phyloP scores from a whole-genome alignment of 306 rosid species.

The Fragaria ananassa region DNA sequence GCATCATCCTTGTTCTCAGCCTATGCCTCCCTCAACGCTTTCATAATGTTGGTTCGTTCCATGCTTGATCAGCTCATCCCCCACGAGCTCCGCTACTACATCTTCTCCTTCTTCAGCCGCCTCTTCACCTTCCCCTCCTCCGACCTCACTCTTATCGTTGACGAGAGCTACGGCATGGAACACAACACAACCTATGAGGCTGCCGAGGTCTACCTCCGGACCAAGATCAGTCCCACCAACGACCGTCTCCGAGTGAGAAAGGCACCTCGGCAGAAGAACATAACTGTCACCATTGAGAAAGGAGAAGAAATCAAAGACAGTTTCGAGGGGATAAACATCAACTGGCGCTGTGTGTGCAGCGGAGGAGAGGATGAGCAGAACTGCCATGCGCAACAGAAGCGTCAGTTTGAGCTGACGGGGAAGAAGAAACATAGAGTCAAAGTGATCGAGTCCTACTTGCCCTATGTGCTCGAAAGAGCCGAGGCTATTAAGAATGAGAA shows the following conservation, averaged over 20 bases:
- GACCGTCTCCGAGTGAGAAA: slow-evolving; percentile 26
- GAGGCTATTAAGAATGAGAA: slow-evolving; percentile 7
- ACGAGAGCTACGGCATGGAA: background rate
- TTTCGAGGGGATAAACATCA: slow-evolving; percentile 12
- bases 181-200: slow-evolving; percentile 30
- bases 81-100: slow-evolving; percentile 17
- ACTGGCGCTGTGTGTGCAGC: slow-evolving; percentile 20
- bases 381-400: background rate
- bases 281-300: slow-evolving; percentile 9
- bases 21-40: slow-evolving; percentile 29
- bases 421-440: slow-evolving; percentile 23
- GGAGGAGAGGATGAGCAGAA: background rate
- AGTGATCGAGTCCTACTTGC: slow-evolving; percentile 29
- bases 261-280: slow-evolving; percentile 17
- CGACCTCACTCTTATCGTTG: slow-evolving; percentile 15
- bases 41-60: slow-evolving; percentile 33
- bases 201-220: slow-evolving; percentile 31
- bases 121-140: slow-evolving; percentile 22
- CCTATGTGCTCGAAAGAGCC: slow-evolving; percentile 20
- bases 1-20: slow-evolving; percentile 32
- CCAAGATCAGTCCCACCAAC: slow-evolving; percentile 23
- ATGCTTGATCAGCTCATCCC: slow-evolving; percentile 23
- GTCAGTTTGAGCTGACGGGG: slow-evolving; percentile 26
- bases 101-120: slow-evolving; percentile 11
- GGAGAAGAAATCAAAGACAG: background rate